Percentiles rank a stretch among this genome's conserved stretches.
phyloP scores from a whole-genome alignment of 179 eudicot species.

The Drosera spatulata region DNA sequence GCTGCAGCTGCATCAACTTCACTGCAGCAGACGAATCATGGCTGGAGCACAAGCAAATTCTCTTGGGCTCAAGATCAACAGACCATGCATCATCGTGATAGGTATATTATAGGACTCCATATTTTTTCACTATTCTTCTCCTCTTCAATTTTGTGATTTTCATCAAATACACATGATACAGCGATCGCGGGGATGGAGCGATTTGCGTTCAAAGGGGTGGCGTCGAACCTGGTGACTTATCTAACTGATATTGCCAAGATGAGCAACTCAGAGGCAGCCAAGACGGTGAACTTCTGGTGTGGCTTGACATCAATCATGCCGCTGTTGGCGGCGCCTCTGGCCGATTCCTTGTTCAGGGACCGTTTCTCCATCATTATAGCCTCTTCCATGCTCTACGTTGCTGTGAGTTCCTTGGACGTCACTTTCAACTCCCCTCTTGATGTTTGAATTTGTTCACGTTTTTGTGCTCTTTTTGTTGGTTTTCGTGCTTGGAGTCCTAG shows the following conservation, averaged over 20 bases:
- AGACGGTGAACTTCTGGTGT: conserved; percentile 76
- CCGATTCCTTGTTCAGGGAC: conserved; percentile 57
- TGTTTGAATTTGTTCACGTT: no score
- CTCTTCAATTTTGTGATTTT: background rate
- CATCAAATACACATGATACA: conserved; percentile 3
- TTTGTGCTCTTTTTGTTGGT: no score
- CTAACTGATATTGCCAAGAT: conserved; percentile 59
- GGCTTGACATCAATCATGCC: conserved; percentile 86
- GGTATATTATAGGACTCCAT: conserved; percentile 16
- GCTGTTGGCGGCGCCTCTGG: conserved; percentile 68
- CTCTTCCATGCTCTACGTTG: conserved; percentile 46
- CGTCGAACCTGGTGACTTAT: conserved; percentile 83
- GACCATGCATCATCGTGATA: conserved; percentile 66
- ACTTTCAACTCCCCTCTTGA: background rate
- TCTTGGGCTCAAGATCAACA: conserved; percentile 34
- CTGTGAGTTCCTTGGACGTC: conserved; percentile 19
- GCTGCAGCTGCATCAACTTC: no score
- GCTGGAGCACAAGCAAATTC: conserved; percentile 22
- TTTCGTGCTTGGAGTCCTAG: no score
- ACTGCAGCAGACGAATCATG: no score
- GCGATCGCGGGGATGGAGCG: conserved; percentile 93
- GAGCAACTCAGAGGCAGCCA: conserved; percentile 88
- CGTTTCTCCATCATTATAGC: conserved; percentile 50
- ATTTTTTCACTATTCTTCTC: background rate
- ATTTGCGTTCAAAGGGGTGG: conserved; percentile 97